A percentile compares a stretch with the other conserved stretches of the same genome.
phyloP scores from a whole-genome alignment of 495 filamentous ascomycete species.

The Daldinia grandis region DNA sequence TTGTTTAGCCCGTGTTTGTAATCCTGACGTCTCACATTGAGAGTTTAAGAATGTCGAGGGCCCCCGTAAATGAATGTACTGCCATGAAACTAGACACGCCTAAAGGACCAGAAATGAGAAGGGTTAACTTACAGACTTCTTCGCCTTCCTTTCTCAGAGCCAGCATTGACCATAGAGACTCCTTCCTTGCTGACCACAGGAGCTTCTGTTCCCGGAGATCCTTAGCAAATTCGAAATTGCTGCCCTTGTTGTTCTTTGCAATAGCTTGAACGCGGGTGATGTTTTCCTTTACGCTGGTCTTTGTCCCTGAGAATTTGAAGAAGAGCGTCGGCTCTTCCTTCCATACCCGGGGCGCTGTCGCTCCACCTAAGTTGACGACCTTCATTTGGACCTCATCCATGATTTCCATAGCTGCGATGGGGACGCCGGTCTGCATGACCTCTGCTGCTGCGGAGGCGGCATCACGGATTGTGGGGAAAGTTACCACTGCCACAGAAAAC shows the following conservation, averaged over 20 bases:
- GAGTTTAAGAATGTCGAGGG: neutral
- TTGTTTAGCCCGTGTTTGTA: slow-evolving; percentile 3
- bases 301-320: slow-evolving; percentile 84
- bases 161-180: slow-evolving; percentile 78
- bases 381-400: slow-evolving; percentile 86
- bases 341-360: slow-evolving; percentile 72
- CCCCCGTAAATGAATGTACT: neutral
- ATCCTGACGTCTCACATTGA: neutral
- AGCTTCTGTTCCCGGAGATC: slow-evolving; percentile 71
- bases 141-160: slow-evolving; percentile 69
- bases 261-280: slow-evolving; percentile 71
- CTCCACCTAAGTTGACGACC: slow-evolving; percentile 76
- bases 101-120: neutral
- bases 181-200: slow-evolving; percentile 80
- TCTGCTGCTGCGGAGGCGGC: slow-evolving; percentile 74
- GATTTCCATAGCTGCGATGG: slow-evolving; percentile 81
- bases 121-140: slow-evolving; percentile 60
- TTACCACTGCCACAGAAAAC: slow-evolving; percentile 77
- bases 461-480: slow-evolving; percentile 75
- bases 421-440: slow-evolving; percentile 76
- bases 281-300: slow-evolving; percentile 72
- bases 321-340: slow-evolving; percentile 81
- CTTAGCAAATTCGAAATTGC: slow-evolving; percentile 78
- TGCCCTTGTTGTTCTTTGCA: slow-evolving; percentile 66
- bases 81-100: neutral